Evolutionary conservation across 306 rosid species (phyloP), one percentile per base, ranked within the genome.

Genomic region (Acacia crassicarpa): DNA sequence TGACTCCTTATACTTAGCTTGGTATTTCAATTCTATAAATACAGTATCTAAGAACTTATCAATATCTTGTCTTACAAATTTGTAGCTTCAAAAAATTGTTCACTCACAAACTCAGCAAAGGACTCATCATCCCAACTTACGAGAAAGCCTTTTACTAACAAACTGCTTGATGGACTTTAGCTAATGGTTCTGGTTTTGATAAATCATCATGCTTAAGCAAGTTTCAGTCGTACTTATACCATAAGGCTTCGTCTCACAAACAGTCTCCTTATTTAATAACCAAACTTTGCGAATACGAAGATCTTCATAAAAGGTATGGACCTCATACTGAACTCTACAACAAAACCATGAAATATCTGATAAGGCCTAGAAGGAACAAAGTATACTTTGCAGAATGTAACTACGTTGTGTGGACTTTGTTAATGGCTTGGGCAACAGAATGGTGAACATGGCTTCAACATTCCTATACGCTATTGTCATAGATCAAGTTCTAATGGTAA

Each of bases 281-380:
- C 45, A 84, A 79, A 72, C 84, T 89, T 58, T 75, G 89, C 30
- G 83, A 84, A 43, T 89, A 89, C n/a, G 90, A 86, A 80, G 84
- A 87, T 70, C 84, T 82, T 9, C 92, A 89, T 63, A 80, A 67
- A 72, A 78, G 56, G 22, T 86, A 90, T 65, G 92, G 87, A 69
- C 92, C 90, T 22, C 59, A 86, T 72, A 86, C 87, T 0, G 49
- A 63, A 70, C n/a, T 80, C 41, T 89, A 84, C 63, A 88, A 83
- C 70, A 80, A 74, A 77, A 86, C 86, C 65, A 58, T 22, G 14
- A 58, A n/a, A 22, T 4, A n/a, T 12, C 30, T 58, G 1, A 22
- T n/a, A 59, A 59, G 66, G 33, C 22, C 15, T 59, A 59, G 10
- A 8, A 44, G 22, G 66, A 59, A 51, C n/a, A 51, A 17, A 22